Evolutionary conservation across 169 alveolate genomes (phyloP).

Genomic region (Cryptosporidium canis): DNA sequence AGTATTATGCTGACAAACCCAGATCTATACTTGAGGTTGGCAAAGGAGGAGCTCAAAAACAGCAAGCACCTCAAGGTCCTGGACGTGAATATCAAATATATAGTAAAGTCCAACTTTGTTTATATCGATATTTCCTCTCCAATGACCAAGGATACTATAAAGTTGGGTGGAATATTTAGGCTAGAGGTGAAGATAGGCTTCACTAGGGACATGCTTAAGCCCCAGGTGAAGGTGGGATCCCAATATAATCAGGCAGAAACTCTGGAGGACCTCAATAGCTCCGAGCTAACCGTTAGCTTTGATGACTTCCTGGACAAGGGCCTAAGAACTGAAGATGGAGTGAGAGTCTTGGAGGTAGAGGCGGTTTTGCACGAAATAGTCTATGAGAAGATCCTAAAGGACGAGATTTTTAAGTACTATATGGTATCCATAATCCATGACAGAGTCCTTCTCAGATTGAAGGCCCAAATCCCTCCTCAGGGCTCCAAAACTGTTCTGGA

Average conservation of each 20-base stretch:
- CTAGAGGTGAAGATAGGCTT: conserved; percentile 26
- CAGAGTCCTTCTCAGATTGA: conserved; percentile 16
- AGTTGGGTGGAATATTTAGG: background rate
- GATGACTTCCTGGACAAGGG: conserved; percentile 35
- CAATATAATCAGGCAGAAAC: conserved; percentile 20
- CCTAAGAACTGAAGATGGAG: background rate
- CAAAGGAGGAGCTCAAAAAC: conserved; percentile 23
- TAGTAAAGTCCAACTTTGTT: conserved; percentile 9
- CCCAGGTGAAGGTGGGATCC: conserved; percentile 8
- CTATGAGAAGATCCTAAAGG: conserved; percentile 26
- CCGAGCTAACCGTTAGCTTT: conserved; percentile 50
- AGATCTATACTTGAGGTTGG: conserved; percentile 37
- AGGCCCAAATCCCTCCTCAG: background rate
- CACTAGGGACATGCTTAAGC: conserved; percentile 55
- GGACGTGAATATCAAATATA: conserved; percentile 1
- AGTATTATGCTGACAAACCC: conserved; percentile 38
- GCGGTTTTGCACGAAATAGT: conserved; percentile 45
- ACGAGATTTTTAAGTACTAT: conserved; percentile 45
- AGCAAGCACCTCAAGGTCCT: background rate
- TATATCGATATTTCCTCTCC: conserved; percentile 42
- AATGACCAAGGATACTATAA: background rate
- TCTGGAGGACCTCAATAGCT: conserved; percentile 50
- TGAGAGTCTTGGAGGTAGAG: background rate
- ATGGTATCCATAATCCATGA: conserved; percentile 66
- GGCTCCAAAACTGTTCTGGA: background rate